Evolutionary conservation across 2,329 filamentous ascomycete genomes (phyloP).

Genomic region (Colletotrichum orbiculare): DNA sequence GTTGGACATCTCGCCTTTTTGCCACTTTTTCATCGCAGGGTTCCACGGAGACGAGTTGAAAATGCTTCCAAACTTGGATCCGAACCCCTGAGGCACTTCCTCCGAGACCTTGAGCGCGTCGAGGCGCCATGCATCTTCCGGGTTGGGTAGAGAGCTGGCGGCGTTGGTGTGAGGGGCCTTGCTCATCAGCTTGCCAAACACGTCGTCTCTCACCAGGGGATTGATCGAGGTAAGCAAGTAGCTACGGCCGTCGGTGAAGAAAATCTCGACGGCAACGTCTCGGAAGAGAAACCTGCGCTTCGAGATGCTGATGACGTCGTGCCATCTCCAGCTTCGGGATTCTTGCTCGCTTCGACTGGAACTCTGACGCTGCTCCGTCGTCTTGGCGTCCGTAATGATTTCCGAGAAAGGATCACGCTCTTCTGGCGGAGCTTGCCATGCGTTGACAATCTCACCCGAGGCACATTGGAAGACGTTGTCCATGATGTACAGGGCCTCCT

Average conservation of each 20-base stretch:
- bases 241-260: conserved; percentile 96
- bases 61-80: conserved; percentile 90
- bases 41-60: conserved; percentile 87
- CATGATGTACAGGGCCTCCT: conserved; percentile 91
- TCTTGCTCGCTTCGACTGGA: conserved; percentile 76
- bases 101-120: conserved; percentile 81
- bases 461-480: conserved; percentile 96
- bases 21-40: conserved; percentile 88
- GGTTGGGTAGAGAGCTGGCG: conserved; percentile 75
- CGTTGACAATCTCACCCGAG: conserved; percentile 96
- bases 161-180: conserved; percentile 85
- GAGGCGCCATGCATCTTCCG: conserved; percentile 91
- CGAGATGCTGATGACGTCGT: conserved; percentile 92
- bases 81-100: conserved; percentile 72
- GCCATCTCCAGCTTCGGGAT: conserved; percentile 92
- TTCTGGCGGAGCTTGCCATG: conserved; percentile 90
- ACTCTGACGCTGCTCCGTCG: conserved; percentile 69
- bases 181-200: conserved; percentile 79
- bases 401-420: conserved; percentile 96
- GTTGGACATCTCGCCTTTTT: conserved; percentile 95
- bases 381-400: conserved; percentile 82
- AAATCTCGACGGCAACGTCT: conserved; percentile 95
- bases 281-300: conserved; percentile 95
- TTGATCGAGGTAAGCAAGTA: conserved; percentile 91
- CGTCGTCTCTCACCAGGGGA: conserved; percentile 77